These are phyloP conservation scores for Inga leiocalycina DNA, from an alignment of 306 rosid species.

Conservation along the genomic window DNA sequence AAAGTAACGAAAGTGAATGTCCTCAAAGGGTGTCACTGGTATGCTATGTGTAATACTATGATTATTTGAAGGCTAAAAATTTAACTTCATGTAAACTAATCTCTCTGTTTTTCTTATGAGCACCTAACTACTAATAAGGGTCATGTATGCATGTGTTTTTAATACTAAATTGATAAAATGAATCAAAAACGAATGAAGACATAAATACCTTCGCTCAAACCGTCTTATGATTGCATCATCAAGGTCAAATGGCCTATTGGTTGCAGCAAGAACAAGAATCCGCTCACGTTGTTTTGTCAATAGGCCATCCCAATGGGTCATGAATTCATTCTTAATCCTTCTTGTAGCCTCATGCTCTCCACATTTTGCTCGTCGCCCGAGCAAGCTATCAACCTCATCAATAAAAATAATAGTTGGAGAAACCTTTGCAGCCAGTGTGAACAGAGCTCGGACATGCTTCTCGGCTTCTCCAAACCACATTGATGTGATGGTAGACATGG, in stretches of 20 bases:
- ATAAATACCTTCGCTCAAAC: neutral
- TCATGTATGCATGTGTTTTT: neutral
- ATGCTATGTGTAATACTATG: neutral
- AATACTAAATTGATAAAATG: neutral
- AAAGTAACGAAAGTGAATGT: neutral
- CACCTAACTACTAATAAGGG: neutral
- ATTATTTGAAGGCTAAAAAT: neutral
- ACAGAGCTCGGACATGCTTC: neutral
- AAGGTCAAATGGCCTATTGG: neutral
- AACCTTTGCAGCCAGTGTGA: neutral
- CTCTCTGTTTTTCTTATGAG: neutral
- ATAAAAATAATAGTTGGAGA: neutral
- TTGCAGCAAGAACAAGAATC: neutral
- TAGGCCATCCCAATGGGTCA: conserved; percentile 1
- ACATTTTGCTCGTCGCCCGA: neutral
- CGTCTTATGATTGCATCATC: conserved; percentile 5
- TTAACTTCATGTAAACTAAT: neutral
- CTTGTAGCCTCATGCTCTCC: conserved; percentile 5
- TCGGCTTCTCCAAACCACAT: neutral
- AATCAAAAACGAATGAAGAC: neutral
- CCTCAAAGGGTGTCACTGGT: neutral
- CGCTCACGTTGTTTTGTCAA: neutral
- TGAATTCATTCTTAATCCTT: neutral
- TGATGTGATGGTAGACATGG: neutral
- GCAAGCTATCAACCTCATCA: neutral